phyloP scores from a whole-genome alignment of 129 eudicot genomes.

The Gnaphalium uliginosum region DNA sequence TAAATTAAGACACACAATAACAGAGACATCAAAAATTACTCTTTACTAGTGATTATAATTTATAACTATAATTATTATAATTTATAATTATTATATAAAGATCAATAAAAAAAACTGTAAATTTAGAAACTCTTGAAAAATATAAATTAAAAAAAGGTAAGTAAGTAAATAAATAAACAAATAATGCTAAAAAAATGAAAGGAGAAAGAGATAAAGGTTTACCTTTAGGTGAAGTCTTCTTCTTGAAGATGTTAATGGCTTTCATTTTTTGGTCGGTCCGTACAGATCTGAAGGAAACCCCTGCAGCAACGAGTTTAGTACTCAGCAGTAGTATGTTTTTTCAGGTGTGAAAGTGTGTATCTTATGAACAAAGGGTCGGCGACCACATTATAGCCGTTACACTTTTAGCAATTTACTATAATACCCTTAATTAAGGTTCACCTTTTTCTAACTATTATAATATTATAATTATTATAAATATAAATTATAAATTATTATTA shows the following conservation, averaged over 20 bases:
- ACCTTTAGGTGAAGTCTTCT: slow-evolving; percentile 94
- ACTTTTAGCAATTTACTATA: not conserved
- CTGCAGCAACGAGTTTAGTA: not conserved
- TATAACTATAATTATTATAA: too few relatives aligned
- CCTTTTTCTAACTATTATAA: too few relatives aligned
- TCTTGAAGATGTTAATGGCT: slow-evolving; percentile 72
- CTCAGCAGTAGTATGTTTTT: not conserved
- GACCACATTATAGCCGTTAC: slow-evolving; percentile 56
- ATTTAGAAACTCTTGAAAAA: not conserved
- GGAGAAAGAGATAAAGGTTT: not conserved
- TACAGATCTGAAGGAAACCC: slow-evolving; percentile 25
- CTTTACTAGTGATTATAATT: not conserved
- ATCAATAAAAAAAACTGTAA: slow-evolving; percentile 3
- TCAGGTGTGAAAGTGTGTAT: slow-evolving; percentile 10
- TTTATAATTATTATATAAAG: too few relatives aligned
- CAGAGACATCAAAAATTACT: not conserved
- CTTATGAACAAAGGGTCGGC: slow-evolving; percentile 32
- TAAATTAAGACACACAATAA: not conserved
- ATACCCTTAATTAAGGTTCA: too few relatives aligned
- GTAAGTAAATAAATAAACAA: not conserved
- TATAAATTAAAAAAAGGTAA: not conserved
- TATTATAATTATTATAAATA: too few relatives aligned
- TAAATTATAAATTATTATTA: too few relatives aligned
- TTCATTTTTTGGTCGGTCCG: not conserved
- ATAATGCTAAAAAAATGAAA: not conserved